Evolutionary conservation across 2,329 filamentous ascomycete species (phyloP).

Genomic region (Byssothecium circinans): DNA sequence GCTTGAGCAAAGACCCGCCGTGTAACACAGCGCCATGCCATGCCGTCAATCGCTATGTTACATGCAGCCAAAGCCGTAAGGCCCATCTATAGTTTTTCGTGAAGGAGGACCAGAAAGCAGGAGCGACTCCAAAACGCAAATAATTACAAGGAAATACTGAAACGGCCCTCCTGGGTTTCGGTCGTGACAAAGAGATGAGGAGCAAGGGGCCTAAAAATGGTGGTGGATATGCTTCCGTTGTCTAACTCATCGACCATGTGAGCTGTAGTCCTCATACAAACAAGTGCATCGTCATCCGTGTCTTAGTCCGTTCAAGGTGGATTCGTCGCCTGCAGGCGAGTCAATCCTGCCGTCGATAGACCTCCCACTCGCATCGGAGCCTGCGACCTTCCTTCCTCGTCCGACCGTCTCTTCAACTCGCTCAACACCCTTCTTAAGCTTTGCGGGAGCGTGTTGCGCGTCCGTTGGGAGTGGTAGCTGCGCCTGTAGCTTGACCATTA

Average conservation of each 20-base stretch:
- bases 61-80: slow-evolving; percentile 4
- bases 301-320: neutral
- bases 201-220: slow-evolving; percentile 1
- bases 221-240: slow-evolving; percentile 5
- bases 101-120: slow-evolving; percentile 10
- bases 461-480: slow-evolving; percentile 56
- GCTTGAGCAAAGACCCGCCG: neutral
- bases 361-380: neutral
- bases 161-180: slow-evolving; percentile 10
- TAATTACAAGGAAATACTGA: slow-evolving; percentile 24
- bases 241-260: slow-evolving; percentile 4
- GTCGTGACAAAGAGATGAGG: slow-evolving; percentile 7
- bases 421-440: slow-evolving; percentile 54
- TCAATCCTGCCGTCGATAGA: neutral
- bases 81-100: slow-evolving; percentile 4
- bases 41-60: slow-evolving; percentile 3
- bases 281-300: neutral
- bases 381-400: neutral
- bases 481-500: slow-evolving; percentile 46
- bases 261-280: neutral
- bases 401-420: slow-evolving; percentile 1
- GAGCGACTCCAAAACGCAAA: slow-evolving; percentile 14
- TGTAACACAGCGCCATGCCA: neutral
- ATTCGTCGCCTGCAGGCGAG: neutral
- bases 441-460: slow-evolving; percentile 69